Evolutionary conservation across 306 rosid species (phyloP).

Genomic region (Rosa rugosa): DNA sequence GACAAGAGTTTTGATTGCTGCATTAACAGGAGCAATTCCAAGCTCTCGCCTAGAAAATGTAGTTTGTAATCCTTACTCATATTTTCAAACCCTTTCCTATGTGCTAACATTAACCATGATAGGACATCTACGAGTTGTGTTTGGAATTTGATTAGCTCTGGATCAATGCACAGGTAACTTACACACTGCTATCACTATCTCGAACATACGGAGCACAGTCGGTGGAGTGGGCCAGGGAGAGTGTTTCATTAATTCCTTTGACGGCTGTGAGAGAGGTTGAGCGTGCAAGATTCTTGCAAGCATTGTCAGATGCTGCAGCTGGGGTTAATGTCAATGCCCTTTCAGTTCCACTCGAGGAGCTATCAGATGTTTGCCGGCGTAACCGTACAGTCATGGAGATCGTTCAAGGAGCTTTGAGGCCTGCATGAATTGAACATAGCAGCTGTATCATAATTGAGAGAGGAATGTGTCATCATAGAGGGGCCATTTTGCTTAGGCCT

Average conservation of each 20-base stretch:
- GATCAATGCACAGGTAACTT: conserved; percentile 60
- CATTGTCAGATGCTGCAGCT: conserved; percentile 80
- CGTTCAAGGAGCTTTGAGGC: conserved; percentile 97
- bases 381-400: conserved; percentile 94
- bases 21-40: conserved; percentile 91
- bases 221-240: conserved; percentile 81
- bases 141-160: conserved; percentile 17
- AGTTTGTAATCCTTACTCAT: conserved; percentile 13
- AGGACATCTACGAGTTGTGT: conserved; percentile 9
- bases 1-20: conserved; percentile 84
- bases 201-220: conserved; percentile 71
- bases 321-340: conserved; percentile 62
- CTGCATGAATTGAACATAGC: conserved; percentile 72
- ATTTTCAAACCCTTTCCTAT: neutral
- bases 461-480: conserved; percentile 40
- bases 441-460: conserved; percentile 57
- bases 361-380: conserved; percentile 91
- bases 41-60: conserved; percentile 92
- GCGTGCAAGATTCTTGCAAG: conserved; percentile 75
- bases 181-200: conserved; percentile 69
- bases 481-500: conserved; percentile 83
- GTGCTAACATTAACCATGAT: neutral
- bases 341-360: conserved; percentile 67
- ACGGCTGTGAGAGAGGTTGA: conserved; percentile 87
- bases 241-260: conserved; percentile 71